phyloP scores from a whole-genome alignment of 441 rosid genomes.

The Pelargonium australe region DNA sequence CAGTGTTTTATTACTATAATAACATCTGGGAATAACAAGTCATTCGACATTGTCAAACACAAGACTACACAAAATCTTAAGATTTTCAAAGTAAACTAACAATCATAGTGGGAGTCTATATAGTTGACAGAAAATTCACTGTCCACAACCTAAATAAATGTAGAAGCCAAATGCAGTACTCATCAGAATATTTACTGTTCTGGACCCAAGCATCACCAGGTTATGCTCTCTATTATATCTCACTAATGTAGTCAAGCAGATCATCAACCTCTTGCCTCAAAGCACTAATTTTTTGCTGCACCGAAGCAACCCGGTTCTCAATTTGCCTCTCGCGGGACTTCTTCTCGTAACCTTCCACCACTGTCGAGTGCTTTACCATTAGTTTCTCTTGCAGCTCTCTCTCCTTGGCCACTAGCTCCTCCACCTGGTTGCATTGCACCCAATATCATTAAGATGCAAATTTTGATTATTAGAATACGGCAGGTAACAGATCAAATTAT shows the following conservation, averaged over 20 bases:
- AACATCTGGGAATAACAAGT: too few species aligned
- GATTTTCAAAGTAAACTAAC: too few species aligned
- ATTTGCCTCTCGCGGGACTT: constrained; percentile 59
- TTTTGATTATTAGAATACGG: too few species aligned
- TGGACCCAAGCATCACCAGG: too few species aligned
- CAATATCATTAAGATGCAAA: not conserved
- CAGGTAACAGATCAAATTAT: not conserved
- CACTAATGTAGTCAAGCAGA: constrained; percentile 68
- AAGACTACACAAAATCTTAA: too few species aligned
- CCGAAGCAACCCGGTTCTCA: constrained; percentile 62
- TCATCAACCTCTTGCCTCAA: constrained; percentile 81
- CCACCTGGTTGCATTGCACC: constrained; percentile 43
- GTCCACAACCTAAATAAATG: too few species aligned
- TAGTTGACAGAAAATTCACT: too few species aligned
- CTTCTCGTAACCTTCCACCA: constrained; percentile 71
- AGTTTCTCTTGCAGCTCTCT: constrained; percentile 79
- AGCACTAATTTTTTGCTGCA: constrained; percentile 56
- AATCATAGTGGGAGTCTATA: too few species aligned
- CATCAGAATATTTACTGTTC: too few species aligned
- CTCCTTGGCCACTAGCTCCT: constrained; percentile 72
- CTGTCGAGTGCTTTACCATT: constrained; percentile 64
- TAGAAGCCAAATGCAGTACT: too few species aligned
- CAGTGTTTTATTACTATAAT: too few species aligned
- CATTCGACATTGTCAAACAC: too few species aligned
- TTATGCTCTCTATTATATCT: constrained; percentile 26